A percentile compares a stretch with the other conserved stretches of the same genome.
Evolutionary conservation across 2,329 filamentous ascomycete genomes (phyloP).

Genomic region (Pseudogymnoascus sp.): DNA sequence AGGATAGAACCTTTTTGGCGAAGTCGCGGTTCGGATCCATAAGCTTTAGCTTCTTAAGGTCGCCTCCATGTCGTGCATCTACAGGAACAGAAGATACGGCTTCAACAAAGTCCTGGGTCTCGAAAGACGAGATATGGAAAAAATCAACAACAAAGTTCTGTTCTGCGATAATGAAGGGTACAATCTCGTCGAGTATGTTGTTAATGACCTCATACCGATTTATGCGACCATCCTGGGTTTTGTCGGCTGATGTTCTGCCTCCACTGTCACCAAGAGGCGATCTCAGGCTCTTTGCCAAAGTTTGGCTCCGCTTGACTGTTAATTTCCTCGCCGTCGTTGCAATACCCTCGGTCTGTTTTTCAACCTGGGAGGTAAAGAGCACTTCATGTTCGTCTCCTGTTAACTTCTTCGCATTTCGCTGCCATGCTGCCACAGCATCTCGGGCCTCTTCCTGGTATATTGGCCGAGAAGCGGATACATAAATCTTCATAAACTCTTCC

Average conservation of each 20-base stretch:
- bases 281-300: slow-evolving; percentile 64
- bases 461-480: slow-evolving; percentile 66
- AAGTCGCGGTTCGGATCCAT: slow-evolving; percentile 85
- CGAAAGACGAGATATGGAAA: slow-evolving; percentile 85
- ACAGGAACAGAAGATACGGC: slow-evolving; percentile 59
- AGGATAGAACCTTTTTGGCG: slow-evolving; percentile 73
- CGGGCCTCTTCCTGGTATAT: slow-evolving; percentile 78
- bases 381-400: slow-evolving; percentile 72
- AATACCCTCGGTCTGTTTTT: slow-evolving; percentile 77
- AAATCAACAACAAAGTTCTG: slow-evolving; percentile 97
- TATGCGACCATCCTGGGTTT: slow-evolving; percentile 54
- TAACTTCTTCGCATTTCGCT: slow-evolving; percentile 65
- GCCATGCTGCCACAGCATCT: slow-evolving; percentile 70
- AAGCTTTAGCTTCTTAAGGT: slow-evolving; percentile 63
- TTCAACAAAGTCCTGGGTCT: slow-evolving; percentile 76
- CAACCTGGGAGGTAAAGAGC: slow-evolving; percentile 74
- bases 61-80: slow-evolving; percentile 59
- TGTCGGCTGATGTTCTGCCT: slow-evolving; percentile 43
- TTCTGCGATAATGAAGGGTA: slow-evolving; percentile 80
- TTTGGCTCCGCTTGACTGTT: slow-evolving; percentile 90
- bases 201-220: slow-evolving; percentile 76
- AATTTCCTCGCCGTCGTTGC: slow-evolving; percentile 75
- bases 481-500: slow-evolving; percentile 69
- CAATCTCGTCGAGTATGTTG: slow-evolving; percentile 69
- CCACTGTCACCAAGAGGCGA: slow-evolving; percentile 57